Evolutionary conservation across 345 rosid genomes (phyloP).

Genomic region (Trapa bicornis): DNA sequence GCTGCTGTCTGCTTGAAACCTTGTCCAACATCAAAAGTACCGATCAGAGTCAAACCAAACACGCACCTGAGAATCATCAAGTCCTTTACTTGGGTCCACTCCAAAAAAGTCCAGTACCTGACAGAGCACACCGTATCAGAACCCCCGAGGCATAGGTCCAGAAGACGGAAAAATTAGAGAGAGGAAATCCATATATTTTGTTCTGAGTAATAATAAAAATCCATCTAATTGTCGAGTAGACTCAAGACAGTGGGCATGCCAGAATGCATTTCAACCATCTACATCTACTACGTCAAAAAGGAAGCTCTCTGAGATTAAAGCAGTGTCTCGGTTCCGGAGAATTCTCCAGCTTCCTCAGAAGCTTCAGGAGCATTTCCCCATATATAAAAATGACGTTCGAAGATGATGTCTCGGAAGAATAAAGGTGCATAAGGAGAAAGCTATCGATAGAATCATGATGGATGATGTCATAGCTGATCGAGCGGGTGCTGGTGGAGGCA

Average conservation of each 20-base stretch:
- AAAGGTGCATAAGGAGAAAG: background rate
- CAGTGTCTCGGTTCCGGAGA: background rate
- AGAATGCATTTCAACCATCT: background rate
- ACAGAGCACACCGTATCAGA: background rate
- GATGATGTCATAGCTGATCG: background rate
- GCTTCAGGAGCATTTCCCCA: background rate
- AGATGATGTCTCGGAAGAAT: background rate
- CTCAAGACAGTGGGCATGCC: background rate
- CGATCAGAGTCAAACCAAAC: background rate
- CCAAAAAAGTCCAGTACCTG: slow-evolving; percentile 88
- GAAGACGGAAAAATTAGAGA: background rate
- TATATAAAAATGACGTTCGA: background rate
- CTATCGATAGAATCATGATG: background rate
- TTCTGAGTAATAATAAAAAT: background rate
- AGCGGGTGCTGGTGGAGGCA: background rate
- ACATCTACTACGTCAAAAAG: background rate
- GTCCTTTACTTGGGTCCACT: slow-evolving; percentile 67
- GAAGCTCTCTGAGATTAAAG: background rate
- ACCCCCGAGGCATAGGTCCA: background rate
- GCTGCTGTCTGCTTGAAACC: background rate
- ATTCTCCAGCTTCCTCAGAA: background rate
- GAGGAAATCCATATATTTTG: no score
- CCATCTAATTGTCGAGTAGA: background rate
- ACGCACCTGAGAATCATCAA: slow-evolving; percentile 78
- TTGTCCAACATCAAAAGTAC: background rate